Base-by-base conservation (phyloP, 2,329 filamentous ascomycete species). In the Cercospora sp. region DNA sequence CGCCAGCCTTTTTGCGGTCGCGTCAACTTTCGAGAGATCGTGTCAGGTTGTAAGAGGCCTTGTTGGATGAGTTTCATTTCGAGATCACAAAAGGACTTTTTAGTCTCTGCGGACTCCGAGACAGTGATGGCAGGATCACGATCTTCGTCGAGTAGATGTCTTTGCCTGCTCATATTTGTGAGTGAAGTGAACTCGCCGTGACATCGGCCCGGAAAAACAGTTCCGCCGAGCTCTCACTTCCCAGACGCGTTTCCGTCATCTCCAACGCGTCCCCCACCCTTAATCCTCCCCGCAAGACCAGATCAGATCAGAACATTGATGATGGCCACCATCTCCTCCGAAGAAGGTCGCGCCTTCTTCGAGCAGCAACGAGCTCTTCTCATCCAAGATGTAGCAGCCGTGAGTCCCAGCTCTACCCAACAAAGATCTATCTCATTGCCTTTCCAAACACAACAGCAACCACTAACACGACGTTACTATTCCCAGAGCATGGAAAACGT, bases 401-500 rank as follows among this genome's bases (percentile, higher is more conserved):
- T 92, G 75, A 58, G 73, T 62, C 5, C 33, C 3, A 13, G 7
- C 13, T 16, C 12, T 2, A 5, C 12, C 12, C 33, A 4, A 16
- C 12, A 1, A 36, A 36, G 12, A 16, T 13, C 33, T 3, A 2
- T 13, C 33, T 3, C 2, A 20, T 26, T 68, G 26, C 64, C 31
- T 7, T 59, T 16, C 4, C 40, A 42, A 8, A 18, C 40, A 18
- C 16, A 45, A 23, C 18, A 12, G 18, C 18, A 20, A 20, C 45
- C 45, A 23, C 45, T 48, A 3, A 57, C 53, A 28, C 12, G 48
- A 10, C 23, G 1, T 12, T 20, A 18, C 8, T 7, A 57, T 28
- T 5, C 9, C 9, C 70, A 89, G 86, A 85, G 84, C 69, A 84
- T 99, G 78, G 95, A 98, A 76, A 90, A 95, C 75, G 93, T 97